Base-by-base conservation (phyloP, 371 early-diverging fungal species). In the Mortierella sp. region DNA sequence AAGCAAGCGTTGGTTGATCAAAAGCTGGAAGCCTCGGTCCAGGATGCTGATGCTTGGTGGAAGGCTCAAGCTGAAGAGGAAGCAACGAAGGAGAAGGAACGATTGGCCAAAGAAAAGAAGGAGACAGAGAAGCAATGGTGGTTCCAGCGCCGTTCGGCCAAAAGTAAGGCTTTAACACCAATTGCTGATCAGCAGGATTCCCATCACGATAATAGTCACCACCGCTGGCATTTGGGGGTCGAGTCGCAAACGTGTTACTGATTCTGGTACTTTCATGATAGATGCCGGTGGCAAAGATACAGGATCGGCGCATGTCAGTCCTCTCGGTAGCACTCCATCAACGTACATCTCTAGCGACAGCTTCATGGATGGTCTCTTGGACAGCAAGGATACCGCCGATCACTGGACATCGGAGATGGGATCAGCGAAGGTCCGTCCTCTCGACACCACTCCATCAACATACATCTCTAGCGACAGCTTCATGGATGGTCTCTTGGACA, bases 21-120 rank as follows among this genome's bases (percentile, higher is more conserved):
- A 44, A 67, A 63, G 39, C 17, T 74, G 27, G 67, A 67, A 7
- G 60, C 27, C n/a, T 55, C 57, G 0, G 56, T 27, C 48, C 58
- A 67, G 22, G 59, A 67, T 1, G 60, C 45, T 10, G 67, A 73
- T 3, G 63, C 66, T 1, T 73, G 73, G 73, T 73, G 73, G 73
- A 46, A 57, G 51, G n/a, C 31, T 0, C 62, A 62, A 10, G 67
- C 62, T 0, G 67, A 55, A 19, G 51, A 17, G 3, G 63, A 59
- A 21, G 60, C 37, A 12, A 55, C 46, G 57, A 40, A 19, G 28
- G 24, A 57, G 22, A 39, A 27, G 40, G 56, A 60, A 37, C 44
- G 16, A 5, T 21, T 62, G 41, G 21, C 56, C 28, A 44, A 12
- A 5, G 44, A 44, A n/a, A 17, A 44, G 44, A 44, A 44, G 44